Evolutionary conservation across 2,329 filamentous ascomycete genomes (phyloP).

Genomic region (Aureobasidium pullulans): DNA sequence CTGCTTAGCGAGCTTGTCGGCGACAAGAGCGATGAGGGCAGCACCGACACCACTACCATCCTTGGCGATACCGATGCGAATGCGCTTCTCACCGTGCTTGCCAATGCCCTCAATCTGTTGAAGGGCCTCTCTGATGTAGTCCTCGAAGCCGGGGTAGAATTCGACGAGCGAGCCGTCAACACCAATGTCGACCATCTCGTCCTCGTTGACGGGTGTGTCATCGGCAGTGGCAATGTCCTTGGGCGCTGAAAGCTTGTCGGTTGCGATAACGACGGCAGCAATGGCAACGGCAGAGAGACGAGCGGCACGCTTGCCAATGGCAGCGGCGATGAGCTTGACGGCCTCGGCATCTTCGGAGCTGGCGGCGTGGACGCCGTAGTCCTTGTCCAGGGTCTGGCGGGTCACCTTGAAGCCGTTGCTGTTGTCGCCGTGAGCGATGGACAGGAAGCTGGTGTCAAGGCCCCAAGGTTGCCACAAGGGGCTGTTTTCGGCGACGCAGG

Average conservation of each 20-base stretch:
- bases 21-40: constrained; percentile 86
- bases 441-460: constrained; percentile 84
- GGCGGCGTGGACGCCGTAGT: constrained; percentile 67
- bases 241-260: constrained; percentile 56
- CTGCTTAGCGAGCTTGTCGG: constrained; percentile 48
- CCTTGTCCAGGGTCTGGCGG: constrained; percentile 68
- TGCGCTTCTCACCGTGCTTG: constrained; percentile 67
- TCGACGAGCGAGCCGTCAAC: constrained; percentile 93
- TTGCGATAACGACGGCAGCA: constrained; percentile 73
- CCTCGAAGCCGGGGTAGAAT: constrained; percentile 89
- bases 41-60: constrained; percentile 95
- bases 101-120: constrained; percentile 72
- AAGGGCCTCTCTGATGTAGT: constrained; percentile 78
- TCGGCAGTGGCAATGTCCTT: constrained; percentile 25
- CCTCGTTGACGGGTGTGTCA: constrained; percentile 35
- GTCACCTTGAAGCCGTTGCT: constrained; percentile 64
- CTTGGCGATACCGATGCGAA: constrained; percentile 93
- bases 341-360: constrained; percentile 79
- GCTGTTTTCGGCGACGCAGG: constrained; percentile 57
- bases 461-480: constrained; percentile 76
- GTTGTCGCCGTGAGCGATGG: constrained; percentile 74
- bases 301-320: constrained; percentile 82
- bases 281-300: constrained; percentile 83
- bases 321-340: constrained; percentile 73
- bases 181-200: constrained; percentile 77